Base-by-base conservation (phyloP, 768 basidiomycete species). In the Serendipita sp. region DNA sequence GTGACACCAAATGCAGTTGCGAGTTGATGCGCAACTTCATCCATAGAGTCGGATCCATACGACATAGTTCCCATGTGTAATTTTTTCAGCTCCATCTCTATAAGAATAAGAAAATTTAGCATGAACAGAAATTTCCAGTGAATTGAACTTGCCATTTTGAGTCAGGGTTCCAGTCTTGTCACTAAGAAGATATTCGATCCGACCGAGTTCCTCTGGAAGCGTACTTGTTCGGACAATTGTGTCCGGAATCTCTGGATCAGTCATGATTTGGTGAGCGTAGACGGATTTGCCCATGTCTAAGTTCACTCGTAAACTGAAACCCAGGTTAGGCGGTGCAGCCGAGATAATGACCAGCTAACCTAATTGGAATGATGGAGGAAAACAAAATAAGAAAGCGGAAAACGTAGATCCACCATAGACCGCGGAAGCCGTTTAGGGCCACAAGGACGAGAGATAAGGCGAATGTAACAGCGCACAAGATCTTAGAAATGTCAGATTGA, bases 21-120 rank as follows among this genome's bases (percentile, higher is more conserved):
- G n/a, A 99, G 78, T 69, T 98, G 92, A 76, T 91, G 90, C 1
- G 86, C 83, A 28, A 98, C 92, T 72, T 99, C 96, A 70, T 99
- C 96, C 95, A 99, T 98, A n/a, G 96, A 87, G 70, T 99, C 96
- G 68, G 78, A 86, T 1, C 91, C 94, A 71, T 94, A 99, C 0
- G 92, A 94, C 82, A 97, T 91, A 1, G 96, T 99, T 3, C 96
- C 96, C 88, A 98, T 91, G 71, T 98, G 96, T 34, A 99, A 78
- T 73, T 96, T 99, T 79, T 88, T 93, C 88, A 98, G 89, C 75
- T 98, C 95, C 96, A 99, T 99, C 73, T 97, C 95, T 97, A 73
- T 3, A 16, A 24, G 24, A 24, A 24, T 24, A 28, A 45, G 18
- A 35, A 24, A 24, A 62, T 68, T 60, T 60, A 38, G 46, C 10